Percentiles rank a stretch among this genome's conserved stretches.
Evolutionary conservation across 495 filamentous ascomycete genomes (phyloP).

Genomic region (Mycothermus thermophilus): DNA sequence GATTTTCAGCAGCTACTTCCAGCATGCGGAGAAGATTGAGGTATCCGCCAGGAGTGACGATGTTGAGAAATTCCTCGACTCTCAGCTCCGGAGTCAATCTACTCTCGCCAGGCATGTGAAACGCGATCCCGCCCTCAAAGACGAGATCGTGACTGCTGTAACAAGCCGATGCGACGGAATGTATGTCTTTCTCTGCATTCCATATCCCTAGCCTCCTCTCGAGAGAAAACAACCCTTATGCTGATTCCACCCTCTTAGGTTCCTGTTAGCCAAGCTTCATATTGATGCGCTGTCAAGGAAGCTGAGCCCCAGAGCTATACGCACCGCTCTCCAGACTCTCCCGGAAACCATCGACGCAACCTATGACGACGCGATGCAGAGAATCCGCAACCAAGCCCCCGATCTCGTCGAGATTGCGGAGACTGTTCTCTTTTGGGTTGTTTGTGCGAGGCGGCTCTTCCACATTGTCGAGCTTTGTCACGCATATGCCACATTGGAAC

Average conservation of each 20-base stretch:
- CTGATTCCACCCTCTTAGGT: too few relatives aligned
- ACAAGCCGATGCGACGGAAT: not conserved
- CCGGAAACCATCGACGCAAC: not conserved
- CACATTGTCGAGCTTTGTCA: not conserved
- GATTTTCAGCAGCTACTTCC: not conserved
- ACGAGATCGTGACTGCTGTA: not conserved
- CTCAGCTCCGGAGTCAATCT: not conserved
- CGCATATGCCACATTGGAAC: not conserved
- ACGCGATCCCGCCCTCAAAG: not conserved
- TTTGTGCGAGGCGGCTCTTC: not conserved
- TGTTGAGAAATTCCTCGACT: not conserved
- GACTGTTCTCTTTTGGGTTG: not conserved
- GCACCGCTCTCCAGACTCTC: not conserved
- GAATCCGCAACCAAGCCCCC: not conserved
- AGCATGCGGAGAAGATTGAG: not conserved
- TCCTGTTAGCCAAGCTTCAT: constrained; percentile 1
- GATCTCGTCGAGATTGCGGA: not conserved
- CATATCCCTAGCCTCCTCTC: not conserved
- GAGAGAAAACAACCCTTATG: too few relatives aligned
- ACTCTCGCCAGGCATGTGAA: not conserved
- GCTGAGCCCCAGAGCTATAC: not conserved
- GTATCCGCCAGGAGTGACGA: not conserved
- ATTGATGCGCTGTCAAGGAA: not conserved
- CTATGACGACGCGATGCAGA: not conserved
- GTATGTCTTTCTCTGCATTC: not conserved